Conservation (phyloP, 176 grass and related monocot genomes). For the Tillandsia leiboldiana region DNA sequence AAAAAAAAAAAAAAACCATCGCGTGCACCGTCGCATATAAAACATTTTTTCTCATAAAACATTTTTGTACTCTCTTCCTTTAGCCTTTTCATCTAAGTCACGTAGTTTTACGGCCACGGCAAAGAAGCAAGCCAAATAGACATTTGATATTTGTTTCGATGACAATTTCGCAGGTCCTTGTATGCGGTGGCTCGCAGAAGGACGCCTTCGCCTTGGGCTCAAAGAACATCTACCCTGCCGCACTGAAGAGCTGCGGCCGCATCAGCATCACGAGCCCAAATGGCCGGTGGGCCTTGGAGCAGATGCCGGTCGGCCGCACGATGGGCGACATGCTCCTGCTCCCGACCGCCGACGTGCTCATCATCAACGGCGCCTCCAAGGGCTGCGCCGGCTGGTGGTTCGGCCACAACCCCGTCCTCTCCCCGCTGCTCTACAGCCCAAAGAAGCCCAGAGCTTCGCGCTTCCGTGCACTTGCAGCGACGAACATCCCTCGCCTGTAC, state of each 20-base stretch:
- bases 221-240: slow-evolving; percentile 28
- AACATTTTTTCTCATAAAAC: too few species aligned
- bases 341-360: slow-evolving; percentile 67
- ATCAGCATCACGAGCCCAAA: slow-evolving; percentile 33
- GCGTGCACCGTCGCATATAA: too few species aligned
- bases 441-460: slow-evolving; percentile 7
- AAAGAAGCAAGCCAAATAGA: too few species aligned
- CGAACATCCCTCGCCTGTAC: slow-evolving; percentile 62
- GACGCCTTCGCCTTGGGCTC: slow-evolving; percentile 40
- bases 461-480: slow-evolving; percentile 40
- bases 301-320: slow-evolving; percentile 62
- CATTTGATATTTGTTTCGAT: too few species aligned
- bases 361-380: slow-evolving; percentile 53
- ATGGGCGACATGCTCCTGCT: slow-evolving; percentile 89
- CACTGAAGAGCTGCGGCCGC: slow-evolving; percentile 52
- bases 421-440: slow-evolving; percentile 58
- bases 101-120: too few species aligned
- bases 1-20: too few species aligned
- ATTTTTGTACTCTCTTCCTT: too few species aligned
- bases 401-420: slow-evolving; percentile 31
- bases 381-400: slow-evolving; percentile 73
- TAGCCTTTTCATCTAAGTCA: too few species aligned
- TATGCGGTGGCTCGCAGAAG: slow-evolving; percentile 63
- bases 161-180: slow-evolving; percentile 29
- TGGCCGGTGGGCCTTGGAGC: slow-evolving; percentile 43